Base-by-base conservation (phyloP, 2,329 filamentous ascomycete species). In the Lasiodiplodia gonubiensis region DNA sequence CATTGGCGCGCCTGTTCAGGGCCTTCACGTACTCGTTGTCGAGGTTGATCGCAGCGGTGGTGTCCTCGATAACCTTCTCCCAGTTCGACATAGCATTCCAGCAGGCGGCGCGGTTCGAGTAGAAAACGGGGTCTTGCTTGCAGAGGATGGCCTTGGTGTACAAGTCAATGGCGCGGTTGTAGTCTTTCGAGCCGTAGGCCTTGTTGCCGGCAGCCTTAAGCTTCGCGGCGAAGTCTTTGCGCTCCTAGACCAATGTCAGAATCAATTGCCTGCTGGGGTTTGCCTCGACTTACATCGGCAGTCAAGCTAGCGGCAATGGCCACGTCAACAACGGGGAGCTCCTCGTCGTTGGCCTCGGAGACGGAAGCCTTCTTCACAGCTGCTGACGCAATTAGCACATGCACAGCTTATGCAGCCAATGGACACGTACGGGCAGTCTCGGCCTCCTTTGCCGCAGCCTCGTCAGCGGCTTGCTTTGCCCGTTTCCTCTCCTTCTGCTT, bases 21-120 rank as follows among this genome's bases (percentile, higher is more conserved):
- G 95, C 95, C 86, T 99, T 98, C 80, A 99, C 90, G 80, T 99
- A 99, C 82, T 97, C 92, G 73, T 91, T 91, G 79, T 99, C 93
- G 81, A 99, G 91, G 78, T 88, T 91, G 81, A 99, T 90, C 71
- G 95, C 95, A 65, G 95, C 94, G 37, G 92, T 97, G 67, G 95
- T 98, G 78, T 99, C 95, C 75, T 97, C 94, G 70, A 99, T 91
- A 68, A 98, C 95, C 84, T 95, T 94, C 60, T 96, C 91, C 93
- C 94, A 99, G 74, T 97, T 87, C 71, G 89, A 89, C 77, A 95
- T 89, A 72, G 95, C 93, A 79, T 97, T 98, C 84, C 93, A 96
- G 86, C 95, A 99, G 66, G 95, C 95, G 68, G 95, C 95, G 74
- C 95, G 91, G 86, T 99, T 99, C 71, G 95, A 98, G 86, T 96